A percentile compares a stretch with the other conserved stretches of the same genome.
Evolutionary conservation across 1,284 basidiomycete species (phyloP).

Genomic region (Cerioporus squamosus): DNA sequence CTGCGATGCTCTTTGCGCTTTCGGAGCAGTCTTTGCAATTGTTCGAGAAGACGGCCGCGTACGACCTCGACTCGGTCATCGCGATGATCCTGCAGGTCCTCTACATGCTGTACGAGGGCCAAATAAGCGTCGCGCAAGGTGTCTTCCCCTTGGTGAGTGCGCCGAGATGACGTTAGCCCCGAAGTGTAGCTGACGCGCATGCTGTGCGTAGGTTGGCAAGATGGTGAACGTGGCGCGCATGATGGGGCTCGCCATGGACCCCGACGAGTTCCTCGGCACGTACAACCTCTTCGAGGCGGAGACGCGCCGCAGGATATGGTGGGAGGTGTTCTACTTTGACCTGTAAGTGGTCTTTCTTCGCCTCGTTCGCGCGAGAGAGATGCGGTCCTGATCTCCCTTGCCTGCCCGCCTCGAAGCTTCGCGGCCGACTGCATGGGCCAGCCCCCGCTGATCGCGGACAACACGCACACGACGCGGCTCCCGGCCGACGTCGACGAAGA

Average conservation of each 20-base stretch:
- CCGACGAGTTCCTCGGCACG: constrained; percentile 53
- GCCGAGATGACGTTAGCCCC: too few relatives aligned
- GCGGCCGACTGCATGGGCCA: constrained; percentile 68
- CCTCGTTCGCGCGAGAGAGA: not conserved
- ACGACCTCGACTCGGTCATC: constrained; percentile 56
- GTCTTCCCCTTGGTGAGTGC: constrained; percentile 48
- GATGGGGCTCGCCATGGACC: constrained; percentile 66
- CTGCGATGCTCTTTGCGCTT: constrained; percentile 46
- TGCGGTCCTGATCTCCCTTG: constrained; percentile 4
- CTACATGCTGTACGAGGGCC: constrained; percentile 55
- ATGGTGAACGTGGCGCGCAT: constrained; percentile 66
- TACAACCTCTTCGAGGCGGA: constrained; percentile 58
- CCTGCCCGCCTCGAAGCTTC: constrained; percentile 51
- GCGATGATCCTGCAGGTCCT: constrained; percentile 58
- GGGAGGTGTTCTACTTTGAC: constrained; percentile 76
- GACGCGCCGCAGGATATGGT: constrained; percentile 67
- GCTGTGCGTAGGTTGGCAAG: constrained; percentile 56
- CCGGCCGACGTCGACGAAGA: constrained; percentile 56
- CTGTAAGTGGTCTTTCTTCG: constrained; percentile 50
- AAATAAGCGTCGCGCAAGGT: constrained; percentile 44
- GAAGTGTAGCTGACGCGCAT: constrained; percentile 9
- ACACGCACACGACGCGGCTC: constrained; percentile 50
- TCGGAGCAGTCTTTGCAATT: constrained; percentile 49
- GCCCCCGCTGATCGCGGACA: constrained; percentile 56
- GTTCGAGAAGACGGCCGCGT: constrained; percentile 45